Evolutionary conservation across 352 stramenopile genomes (phyloP).

Genomic region (Pythium oligandrum): DNA sequence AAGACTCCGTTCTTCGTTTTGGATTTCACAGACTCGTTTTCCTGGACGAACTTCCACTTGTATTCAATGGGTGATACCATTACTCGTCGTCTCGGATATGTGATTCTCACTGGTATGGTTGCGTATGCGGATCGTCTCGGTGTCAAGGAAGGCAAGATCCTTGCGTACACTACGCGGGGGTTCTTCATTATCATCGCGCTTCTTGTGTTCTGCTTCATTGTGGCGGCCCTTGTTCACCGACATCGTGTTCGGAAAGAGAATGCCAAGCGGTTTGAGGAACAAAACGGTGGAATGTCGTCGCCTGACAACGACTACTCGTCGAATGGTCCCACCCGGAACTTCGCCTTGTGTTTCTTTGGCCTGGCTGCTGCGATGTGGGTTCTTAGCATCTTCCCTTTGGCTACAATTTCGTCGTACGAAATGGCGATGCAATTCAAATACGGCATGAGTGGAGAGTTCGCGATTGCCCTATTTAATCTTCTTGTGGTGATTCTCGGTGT

Average conservation of each 20-base stretch:
- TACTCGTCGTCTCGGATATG: slow-evolving; percentile 17
- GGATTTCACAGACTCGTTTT: slow-evolving; percentile 75
- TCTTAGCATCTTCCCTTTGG: slow-evolving; percentile 50
- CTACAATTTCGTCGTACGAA: slow-evolving; percentile 52
- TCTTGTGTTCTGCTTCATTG: slow-evolving; percentile 35
- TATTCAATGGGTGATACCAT: slow-evolving; percentile 1
- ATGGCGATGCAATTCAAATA: slow-evolving; percentile 62
- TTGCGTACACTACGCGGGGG: slow-evolving; percentile 32
- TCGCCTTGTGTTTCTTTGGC: slow-evolving; percentile 47
- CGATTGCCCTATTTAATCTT: slow-evolving; percentile 43
- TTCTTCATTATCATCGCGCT: slow-evolving; percentile 39
- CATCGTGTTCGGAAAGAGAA: slow-evolving; percentile 1
- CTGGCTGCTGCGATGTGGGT: slow-evolving; percentile 47
- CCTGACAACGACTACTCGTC: slow-evolving; percentile 7
- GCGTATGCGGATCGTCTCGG: slow-evolving; percentile 63
- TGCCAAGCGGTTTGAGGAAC: slow-evolving; percentile 42
- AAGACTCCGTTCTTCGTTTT: slow-evolving; percentile 74
- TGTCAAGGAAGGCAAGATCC: slow-evolving; percentile 42
- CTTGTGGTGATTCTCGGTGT: slow-evolving; percentile 38
- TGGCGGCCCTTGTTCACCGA: slow-evolving; percentile 4
- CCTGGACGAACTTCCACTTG: slow-evolving; percentile 54
- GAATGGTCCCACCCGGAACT: slow-evolving; percentile 22
- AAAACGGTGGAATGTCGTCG: slow-evolving; percentile 19
- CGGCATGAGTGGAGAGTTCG: slow-evolving; percentile 30
- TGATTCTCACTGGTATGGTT: slow-evolving; percentile 64